Base-by-base conservation (phyloP, 2,329 filamentous ascomycete species). In the Colletotrichum theobromicola region DNA sequence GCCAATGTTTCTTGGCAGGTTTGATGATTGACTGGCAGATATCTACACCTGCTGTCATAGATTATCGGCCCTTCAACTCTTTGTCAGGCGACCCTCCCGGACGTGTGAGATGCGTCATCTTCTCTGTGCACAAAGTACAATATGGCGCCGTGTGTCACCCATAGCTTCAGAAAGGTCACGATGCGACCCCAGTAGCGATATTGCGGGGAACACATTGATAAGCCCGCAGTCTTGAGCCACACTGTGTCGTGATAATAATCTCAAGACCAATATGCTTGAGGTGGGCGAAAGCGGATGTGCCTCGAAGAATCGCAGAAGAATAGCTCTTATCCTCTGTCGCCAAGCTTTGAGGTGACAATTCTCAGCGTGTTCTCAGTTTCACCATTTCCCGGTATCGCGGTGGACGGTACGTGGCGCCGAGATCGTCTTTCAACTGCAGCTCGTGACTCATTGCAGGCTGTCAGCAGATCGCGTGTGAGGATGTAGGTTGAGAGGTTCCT, bases 1-100 rank as follows among this genome's bases (percentile, higher is more conserved):
- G 21, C 18, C 4, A 0, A n/a, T 21, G 2, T 7, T 21, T 50
- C 42, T 50, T 7, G 0, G 10, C 6, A 50, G 7, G 7, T 6
- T 50, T 50, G 42, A 3, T 50, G n/a, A n/a, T 6, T 13, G 42
- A 50, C 42, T 5, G 42, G 42, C 6, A 50, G 3, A 50, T 50
- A 21, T 50, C 3, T 21, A 21, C 24, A 50, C 42, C 7, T 50
- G 42, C 10, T 7, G n/a, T 50, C 42, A n/a, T 7, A 21, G 42
- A 50, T 21, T 50, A 24, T n/a, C 42, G 0, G n/a, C 42, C 42
- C 42, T 21, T 50, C 42, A 21, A n/a, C n/a, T n/a, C n/a, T n/a
- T n/a, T n/a, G n/a, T n/a, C n/a, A n/a, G n/a, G n/a, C n/a, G n/a
- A n/a, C n/a, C n/a, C n/a, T n/a, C n/a, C n/a, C n/a, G n/a, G n/a